These are phyloP conservation scores for Cyclanthera cordifolia DNA, from an alignment of 306 rosid genomes.

Conservation along the genomic window DNA sequence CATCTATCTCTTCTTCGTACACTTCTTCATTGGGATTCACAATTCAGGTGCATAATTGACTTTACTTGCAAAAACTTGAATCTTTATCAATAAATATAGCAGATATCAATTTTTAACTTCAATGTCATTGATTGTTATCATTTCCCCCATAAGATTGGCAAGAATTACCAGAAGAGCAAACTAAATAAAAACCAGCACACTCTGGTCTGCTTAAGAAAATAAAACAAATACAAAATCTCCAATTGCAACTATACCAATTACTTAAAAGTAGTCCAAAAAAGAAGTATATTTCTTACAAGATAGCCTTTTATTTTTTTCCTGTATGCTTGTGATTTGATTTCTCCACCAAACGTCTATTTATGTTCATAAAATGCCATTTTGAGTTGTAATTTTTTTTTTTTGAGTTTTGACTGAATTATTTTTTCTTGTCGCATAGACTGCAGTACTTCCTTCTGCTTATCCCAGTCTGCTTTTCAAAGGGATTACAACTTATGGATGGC, in stretches of 20 bases:
- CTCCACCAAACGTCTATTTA: background rate
- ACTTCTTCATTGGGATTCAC: conserved; percentile 27
- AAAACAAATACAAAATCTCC: background rate
- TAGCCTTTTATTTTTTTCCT: no score
- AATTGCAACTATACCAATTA: background rate
- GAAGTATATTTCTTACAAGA: background rate
- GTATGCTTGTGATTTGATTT: background rate
- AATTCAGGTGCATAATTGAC: conserved; percentile 19
- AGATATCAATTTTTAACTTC: background rate
- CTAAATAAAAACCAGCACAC: background rate
- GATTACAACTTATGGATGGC: conserved; percentile 29
- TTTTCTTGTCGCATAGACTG: conserved; percentile 22
- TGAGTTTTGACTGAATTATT: background rate
- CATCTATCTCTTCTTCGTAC: conserved; percentile 27
- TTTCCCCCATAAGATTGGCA: background rate
- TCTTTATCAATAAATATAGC: background rate
- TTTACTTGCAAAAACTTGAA: background rate
- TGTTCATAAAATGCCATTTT: background rate
- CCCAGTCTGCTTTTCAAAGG: conserved; percentile 27
- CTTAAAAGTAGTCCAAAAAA: background rate
- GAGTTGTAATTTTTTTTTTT: background rate
- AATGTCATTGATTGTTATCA: background rate
- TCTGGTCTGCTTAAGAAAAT: background rate
- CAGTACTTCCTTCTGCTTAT: conserved; percentile 28
- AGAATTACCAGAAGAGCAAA: background rate